Conservation (phyloP, 2,329 filamentous ascomycete species). For the Grosmannia clavigera region DNA sequence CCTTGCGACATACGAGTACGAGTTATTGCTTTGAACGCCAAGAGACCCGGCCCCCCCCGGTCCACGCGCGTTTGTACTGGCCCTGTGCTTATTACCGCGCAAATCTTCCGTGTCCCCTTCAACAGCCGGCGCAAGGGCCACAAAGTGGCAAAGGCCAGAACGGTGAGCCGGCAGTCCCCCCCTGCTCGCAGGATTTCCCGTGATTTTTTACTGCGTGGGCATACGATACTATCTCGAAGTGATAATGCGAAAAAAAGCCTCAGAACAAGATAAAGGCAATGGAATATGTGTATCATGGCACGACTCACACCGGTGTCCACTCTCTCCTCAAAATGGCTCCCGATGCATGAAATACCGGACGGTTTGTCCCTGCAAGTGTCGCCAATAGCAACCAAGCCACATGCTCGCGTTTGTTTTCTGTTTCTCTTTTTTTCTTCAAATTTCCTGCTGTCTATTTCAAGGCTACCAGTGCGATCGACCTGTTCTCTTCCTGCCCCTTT, state of each 20-base stretch:
- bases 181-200: no score
- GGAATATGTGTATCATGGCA: not conserved
- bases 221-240: no score
- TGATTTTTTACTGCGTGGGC: no score
- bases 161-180: no score
- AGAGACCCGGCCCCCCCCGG: not conserved
- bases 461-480: not conserved
- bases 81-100: not conserved
- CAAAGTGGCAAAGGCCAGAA: not conserved
- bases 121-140: not conserved
- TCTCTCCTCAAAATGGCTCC: not conserved
- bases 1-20: not conserved
- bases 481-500: not conserved
- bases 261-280: not conserved
- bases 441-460: not conserved
- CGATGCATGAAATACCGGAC: constrained; percentile 1
- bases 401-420: not conserved
- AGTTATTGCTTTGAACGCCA: not conserved
- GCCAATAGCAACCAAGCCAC: not conserved
- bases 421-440: not conserved
- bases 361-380: not conserved
- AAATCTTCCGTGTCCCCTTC: not conserved
- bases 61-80: not conserved
- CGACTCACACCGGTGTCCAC: not conserved
- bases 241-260: no score